Evolutionary conservation across 495 filamentous ascomycete genomes (phyloP).

Genomic region (Sporormia fimetaria): DNA sequence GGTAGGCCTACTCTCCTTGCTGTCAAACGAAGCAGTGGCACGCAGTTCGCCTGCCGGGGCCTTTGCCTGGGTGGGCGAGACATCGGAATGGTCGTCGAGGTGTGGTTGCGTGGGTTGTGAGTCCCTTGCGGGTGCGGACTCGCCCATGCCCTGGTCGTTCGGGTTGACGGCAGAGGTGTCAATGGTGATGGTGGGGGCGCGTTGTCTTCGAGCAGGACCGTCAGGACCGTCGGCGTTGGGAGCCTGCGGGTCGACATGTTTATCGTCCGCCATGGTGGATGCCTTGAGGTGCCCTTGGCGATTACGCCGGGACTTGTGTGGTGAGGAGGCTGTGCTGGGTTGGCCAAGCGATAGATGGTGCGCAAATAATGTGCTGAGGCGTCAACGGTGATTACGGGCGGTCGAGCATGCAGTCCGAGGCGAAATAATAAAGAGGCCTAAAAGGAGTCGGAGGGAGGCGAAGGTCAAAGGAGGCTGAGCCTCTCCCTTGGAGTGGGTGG

Average conservation of each 20-base stretch:
- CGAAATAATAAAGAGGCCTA: conserved; percentile 21
- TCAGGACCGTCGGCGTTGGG: conserved; percentile 24
- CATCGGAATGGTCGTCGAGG: conserved; percentile 4
- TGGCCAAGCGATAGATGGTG: conserved; percentile 9
- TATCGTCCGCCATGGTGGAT: conserved; percentile 20
- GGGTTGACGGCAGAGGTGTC: conserved; percentile 26
- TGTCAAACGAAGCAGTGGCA: conserved; percentile 56
- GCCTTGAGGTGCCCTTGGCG: conserved; percentile 6
- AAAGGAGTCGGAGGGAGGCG: background rate
- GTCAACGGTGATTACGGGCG: conserved; percentile 14
- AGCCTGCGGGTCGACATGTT: conserved; percentile 5
- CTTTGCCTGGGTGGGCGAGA: conserved; percentile 8
- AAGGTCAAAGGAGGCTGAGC: conserved; percentile 20
- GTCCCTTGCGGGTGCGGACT: conserved; percentile 11
- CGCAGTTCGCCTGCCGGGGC: conserved; percentile 46
- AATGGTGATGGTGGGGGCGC: conserved; percentile 28
- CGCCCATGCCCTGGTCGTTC: conserved; percentile 19
- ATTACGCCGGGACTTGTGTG: conserved; percentile 6
- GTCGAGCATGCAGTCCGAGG: conserved; percentile 13
- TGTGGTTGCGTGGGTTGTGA: background rate
- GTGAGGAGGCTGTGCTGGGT: conserved; percentile 14
- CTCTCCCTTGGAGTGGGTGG: background rate
- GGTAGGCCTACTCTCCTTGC: conserved; percentile 65
- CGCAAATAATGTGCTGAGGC: conserved; percentile 17
- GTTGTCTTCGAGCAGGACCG: conserved; percentile 23